Evolutionary conservation across 495 filamentous ascomycete genomes (phyloP).

Genomic region (Evansstolkia leycettana): DNA sequence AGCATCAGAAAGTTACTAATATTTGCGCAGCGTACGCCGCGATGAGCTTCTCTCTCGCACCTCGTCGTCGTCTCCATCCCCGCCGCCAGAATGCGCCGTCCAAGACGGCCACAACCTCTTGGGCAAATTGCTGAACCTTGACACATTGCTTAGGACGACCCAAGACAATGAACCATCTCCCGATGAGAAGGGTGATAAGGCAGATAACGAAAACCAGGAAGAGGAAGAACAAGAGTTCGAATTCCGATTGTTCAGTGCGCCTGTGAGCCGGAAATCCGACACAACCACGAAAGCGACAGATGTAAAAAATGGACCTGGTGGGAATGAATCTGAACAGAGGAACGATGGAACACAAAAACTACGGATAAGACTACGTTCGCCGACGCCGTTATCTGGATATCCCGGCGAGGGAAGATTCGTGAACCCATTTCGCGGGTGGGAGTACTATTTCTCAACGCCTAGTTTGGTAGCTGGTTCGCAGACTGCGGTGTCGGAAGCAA

Average conservation of each 20-base stretch:
- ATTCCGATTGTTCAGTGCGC: slow-evolving; percentile 33
- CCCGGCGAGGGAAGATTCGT: slow-evolving; percentile 25
- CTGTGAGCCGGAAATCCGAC: slow-evolving; percentile 7
- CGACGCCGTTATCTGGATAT: slow-evolving; percentile 17
- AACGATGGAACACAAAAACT: slow-evolving; percentile 21
- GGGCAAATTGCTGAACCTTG: slow-evolving; percentile 28
- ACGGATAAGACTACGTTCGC: slow-evolving; percentile 30
- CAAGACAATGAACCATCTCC: slow-evolving; percentile 1
- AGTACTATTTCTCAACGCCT: slow-evolving; percentile 30
- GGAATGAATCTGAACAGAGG: not conserved
- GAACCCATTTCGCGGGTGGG: slow-evolving; percentile 33
- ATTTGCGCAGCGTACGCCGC: slow-evolving; percentile 24
- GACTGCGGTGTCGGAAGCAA: slow-evolving; percentile 1
- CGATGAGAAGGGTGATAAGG: slow-evolving; percentile 1
- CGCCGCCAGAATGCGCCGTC: slow-evolving; percentile 17
- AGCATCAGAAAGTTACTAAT: not conserved
- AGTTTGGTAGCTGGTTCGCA: slow-evolving; percentile 10
- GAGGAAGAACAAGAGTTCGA: slow-evolving; percentile 37
- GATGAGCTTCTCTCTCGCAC: slow-evolving; percentile 25
- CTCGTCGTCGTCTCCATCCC: slow-evolving; percentile 22
- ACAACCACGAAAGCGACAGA: not conserved
- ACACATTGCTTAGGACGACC: slow-evolving; percentile 10
- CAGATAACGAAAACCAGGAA: slow-evolving; percentile 8
- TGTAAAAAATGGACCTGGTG: not conserved
- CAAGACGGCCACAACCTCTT: slow-evolving; percentile 26